phyloP scores from a whole-genome alignment of 2,329 filamentous ascomycete genomes.

The Alternaria longipes region DNA sequence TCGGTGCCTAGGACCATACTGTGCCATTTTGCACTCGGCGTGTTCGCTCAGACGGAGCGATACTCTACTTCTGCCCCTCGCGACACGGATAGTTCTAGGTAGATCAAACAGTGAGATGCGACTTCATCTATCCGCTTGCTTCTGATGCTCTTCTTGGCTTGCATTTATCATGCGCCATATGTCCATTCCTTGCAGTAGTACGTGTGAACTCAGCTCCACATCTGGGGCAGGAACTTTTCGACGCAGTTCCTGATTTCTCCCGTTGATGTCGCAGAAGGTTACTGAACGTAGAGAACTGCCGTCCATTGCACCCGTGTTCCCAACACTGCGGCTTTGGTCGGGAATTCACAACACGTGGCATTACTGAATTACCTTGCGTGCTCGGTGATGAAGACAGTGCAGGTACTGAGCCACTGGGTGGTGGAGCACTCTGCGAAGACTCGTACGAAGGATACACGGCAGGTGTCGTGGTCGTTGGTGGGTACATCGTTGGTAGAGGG shows the following conservation, averaged over 20 bases:
- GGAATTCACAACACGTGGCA: slow-evolving; percentile 72
- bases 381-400: slow-evolving; percentile 41
- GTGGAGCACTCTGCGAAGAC: slow-evolving; percentile 32
- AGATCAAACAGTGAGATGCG: not conserved
- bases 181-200: slow-evolving; percentile 87
- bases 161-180: slow-evolving; percentile 88
- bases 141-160: slow-evolving; percentile 71
- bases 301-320: slow-evolving; percentile 96
- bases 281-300: slow-evolving; percentile 96
- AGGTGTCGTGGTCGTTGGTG: slow-evolving; percentile 43
- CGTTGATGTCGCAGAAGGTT: slow-evolving; percentile 91
- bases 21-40: not conserved
- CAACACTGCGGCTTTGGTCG: slow-evolving; percentile 95
- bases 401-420: slow-evolving; percentile 28
- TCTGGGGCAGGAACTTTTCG: slow-evolving; percentile 88
- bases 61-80: not conserved
- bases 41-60: not conserved
- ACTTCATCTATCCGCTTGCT: slow-evolving; percentile 31
- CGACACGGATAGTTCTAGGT: not conserved
- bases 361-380: slow-evolving; percentile 37
- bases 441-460: slow-evolving; percentile 47
- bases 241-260: slow-evolving; percentile 90
- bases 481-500: slow-evolving; percentile 49
- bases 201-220: slow-evolving; percentile 94
- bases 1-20: not conserved